Base-by-base conservation (phyloP, 306 rosid genomes). In the Sechiopsis laciniata region DNA sequence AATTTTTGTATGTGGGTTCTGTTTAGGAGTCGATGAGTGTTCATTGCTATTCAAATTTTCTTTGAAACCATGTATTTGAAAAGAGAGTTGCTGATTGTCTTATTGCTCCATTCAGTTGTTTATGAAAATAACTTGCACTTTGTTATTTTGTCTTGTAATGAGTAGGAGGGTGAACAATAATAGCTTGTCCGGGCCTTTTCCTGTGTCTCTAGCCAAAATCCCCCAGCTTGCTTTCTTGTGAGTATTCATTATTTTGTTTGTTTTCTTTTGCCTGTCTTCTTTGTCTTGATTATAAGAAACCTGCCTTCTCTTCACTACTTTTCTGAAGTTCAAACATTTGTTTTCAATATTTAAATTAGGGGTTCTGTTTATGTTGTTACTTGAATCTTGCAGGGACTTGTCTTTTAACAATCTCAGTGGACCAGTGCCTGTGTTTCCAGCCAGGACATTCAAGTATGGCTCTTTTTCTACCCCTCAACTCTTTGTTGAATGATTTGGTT, bases 151-250 rank as follows among this genome's bases (percentile, higher is more conserved):
- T 83, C 81, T 40, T 55, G 78, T 60, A 53, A 74, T 9, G 92
- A 78, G 79, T 80, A 94, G 98, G 91, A 94, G 97, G 88, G 85
- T 94, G 79, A 94, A 90, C 87, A 94, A 94, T 83, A 94, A 94
- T 83, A 94, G 88, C 82, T 80, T 94, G 83, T 84, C 89, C 76
- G 98, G 98, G 75, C 77, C 88, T 45, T 89, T 94, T 86, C 98
- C 97, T 2, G 83, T 76, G 61, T 86, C 92, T 40, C 75, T 90
- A 70, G 86, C 90, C 72, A 94, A 87, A 80, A 85, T 82, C 55
- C 82, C 95, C 26, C 90, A 84, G 78, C 98, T 94, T 89, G 82
- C 96, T 87, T 94, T 94, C 97, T 86, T 94, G 98, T 94, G 89
- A 94, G 98, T 88, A 76, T 87, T 50, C 84, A 29, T 79, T 83